These are phyloP conservation scores for Sporothrix globosa DNA, from an alignment of 2,329 filamentous ascomycete species.

Conservation along the genomic window DNA sequence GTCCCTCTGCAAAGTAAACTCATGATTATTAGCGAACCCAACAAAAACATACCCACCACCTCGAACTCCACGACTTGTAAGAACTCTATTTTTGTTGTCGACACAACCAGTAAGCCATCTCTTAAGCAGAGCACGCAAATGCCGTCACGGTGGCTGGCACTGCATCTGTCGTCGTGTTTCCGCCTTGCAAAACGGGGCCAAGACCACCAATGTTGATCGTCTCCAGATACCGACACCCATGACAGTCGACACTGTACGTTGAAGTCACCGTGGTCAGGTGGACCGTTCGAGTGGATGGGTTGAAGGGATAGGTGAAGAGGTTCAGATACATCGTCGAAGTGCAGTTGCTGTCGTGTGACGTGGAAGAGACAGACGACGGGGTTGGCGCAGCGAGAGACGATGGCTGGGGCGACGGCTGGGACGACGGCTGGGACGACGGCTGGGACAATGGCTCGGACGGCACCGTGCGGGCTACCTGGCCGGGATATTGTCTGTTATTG, in stretches of 20 bases:
- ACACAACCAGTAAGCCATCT: neutral
- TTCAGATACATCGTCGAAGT: constrained; percentile 2
- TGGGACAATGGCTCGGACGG: neutral
- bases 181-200: neutral
- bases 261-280: constrained; percentile 12
- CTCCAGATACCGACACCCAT: neutral
- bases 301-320: neutral
- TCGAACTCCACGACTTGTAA: neutral
- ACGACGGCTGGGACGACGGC: neutral
- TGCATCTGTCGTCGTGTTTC: neutral
- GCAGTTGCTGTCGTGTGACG: neutral
- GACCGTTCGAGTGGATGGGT: neutral
- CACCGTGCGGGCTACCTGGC: neutral
- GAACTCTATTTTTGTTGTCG: too few species aligned
- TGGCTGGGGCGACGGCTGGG: neutral
- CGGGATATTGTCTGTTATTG: neutral
- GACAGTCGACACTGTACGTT: neutral
- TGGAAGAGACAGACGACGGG: neutral
- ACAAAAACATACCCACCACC: neutral
- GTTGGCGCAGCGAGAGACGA: neutral
- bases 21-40: neutral
- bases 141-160: neutral
- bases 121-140: neutral
- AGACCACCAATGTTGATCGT: constrained; percentile 8
- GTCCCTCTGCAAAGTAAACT: too few species aligned